Evolutionary conservation across 768 basidiomycete species (phyloP).

Genomic region (Suillus sp.): DNA sequence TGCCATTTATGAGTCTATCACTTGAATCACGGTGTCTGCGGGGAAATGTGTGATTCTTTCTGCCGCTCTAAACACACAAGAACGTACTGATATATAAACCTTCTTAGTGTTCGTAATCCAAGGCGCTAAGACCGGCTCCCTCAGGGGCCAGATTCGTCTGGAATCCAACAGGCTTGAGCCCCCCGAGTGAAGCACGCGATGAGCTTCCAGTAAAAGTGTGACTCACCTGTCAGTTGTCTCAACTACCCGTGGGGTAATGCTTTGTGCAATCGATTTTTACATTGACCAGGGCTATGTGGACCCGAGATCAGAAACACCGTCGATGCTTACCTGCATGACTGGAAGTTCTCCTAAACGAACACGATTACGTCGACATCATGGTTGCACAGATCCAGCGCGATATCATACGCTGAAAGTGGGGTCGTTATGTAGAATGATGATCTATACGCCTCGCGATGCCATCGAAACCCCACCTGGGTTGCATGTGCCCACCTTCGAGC

Average conservation of each 20-base stretch:
- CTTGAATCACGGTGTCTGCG: constrained; percentile 41
- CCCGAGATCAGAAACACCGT: constrained; percentile 27
- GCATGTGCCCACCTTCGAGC: constrained; percentile 65
- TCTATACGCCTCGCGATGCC: neutral
- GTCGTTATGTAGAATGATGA: neutral
- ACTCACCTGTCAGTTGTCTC: constrained; percentile 28
- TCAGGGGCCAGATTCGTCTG: constrained; percentile 41
- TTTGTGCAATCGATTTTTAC: constrained; percentile 18
- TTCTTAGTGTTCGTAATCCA: constrained; percentile 36
- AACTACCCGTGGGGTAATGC: constrained; percentile 11
- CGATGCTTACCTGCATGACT: constrained; percentile 22
- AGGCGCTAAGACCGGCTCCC: constrained; percentile 35
- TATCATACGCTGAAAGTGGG: constrained; percentile 37
- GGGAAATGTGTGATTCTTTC: neutral
- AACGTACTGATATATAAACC: constrained; percentile 42
- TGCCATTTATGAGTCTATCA: constrained; percentile 47
- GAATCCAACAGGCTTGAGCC: constrained; percentile 40
- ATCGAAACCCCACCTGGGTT: constrained; percentile 48
- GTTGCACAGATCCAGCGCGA: constrained; percentile 36
- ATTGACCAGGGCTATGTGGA: constrained; percentile 26
- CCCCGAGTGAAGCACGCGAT: constrained; percentile 29
- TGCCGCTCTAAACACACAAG: neutral
- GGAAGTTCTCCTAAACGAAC: constrained; percentile 11
- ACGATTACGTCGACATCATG: constrained; percentile 34
- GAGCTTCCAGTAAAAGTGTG: no score